Evolutionary conservation across 78 protist genomes (phyloP), one percentile per base, ranked within the genome.

Genomic region (Chrysochromulina parva): DNA sequence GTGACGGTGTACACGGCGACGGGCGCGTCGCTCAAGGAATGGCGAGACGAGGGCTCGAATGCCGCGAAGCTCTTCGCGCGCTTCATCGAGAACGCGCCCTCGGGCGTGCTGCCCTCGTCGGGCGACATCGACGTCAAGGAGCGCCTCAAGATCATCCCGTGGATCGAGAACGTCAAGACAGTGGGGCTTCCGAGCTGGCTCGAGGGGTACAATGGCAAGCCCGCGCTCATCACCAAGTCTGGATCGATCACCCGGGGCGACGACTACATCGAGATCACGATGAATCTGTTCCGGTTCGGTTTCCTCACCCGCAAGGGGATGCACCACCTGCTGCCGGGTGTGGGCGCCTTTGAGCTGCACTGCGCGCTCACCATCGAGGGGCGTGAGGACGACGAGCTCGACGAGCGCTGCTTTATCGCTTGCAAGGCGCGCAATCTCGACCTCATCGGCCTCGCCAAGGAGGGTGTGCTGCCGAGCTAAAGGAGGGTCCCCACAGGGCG

Each of bases 181-280:
- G 38, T 38, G 38, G 38, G 38, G 38, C 38, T 38, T 38, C 38
- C 38, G 38, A 38, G 38, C 38, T 38, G 38, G 71, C 26, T 65
- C 71, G 71, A 10, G 28, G 9, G 24, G 71, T 65, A 65, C 71
- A 65, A 65, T 20, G 82, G 82, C 82, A 74, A 74, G 82, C 82
- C 82, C 57, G 82, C 26, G 14, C 82, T 74, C 82, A 48, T 74
- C 55, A 74, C 82, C 55, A 74, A 74, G 57, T 74, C 82, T 11
- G 82, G 82, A 3, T 74, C 82, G 50, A 11, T 69, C 16, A 6
- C 9, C 48, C 78, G 55, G 26, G 28, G 26, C 13, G 50, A 48
- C 57, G 82, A 19, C 82, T 74, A 48, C n/a, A 19, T 74, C 55
- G 82, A 74, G 55, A n/a, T 74, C n/a, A 55, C 28, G 26, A 74